Evolutionary conservation across 192 early-diverging fungal genomes (phyloP).

Genomic region (Jimgerdemannia flammicorona): DNA sequence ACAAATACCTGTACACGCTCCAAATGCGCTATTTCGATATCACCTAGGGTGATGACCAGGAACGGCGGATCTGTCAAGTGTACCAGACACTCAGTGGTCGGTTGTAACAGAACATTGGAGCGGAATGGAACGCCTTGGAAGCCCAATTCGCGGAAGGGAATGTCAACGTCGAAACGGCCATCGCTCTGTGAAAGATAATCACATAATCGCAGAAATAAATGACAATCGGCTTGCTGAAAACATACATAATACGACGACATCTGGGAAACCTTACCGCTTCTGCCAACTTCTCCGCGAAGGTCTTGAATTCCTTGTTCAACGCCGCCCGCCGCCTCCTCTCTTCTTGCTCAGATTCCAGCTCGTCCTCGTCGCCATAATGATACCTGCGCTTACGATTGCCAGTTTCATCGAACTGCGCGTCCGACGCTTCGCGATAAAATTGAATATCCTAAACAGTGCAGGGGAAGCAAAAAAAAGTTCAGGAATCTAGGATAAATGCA

Average conservation of each 20-base stretch:
- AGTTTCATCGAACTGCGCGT: conserved; percentile 95
- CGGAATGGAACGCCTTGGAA: conserved; percentile 93
- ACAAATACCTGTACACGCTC: conserved; percentile 79
- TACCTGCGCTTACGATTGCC: conserved; percentile 81
- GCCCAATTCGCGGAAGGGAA: conserved; percentile 88
- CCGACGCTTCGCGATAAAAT: conserved; percentile 96
- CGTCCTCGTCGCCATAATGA: conserved; percentile 98
- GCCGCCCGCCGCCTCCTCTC: conserved; percentile 78
- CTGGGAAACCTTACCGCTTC: conserved; percentile 50
- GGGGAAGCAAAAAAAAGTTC: not conserved
- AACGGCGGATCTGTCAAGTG: conserved; percentile 94
- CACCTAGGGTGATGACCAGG: conserved; percentile 83
- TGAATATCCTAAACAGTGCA: conserved; percentile 76
- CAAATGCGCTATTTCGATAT: conserved; percentile 93
- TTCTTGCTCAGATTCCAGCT: conserved; percentile 93
- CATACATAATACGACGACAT: not conserved
- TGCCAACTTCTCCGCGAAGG: conserved; percentile 88
- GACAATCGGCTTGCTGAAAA: not conserved
- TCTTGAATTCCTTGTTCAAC: conserved; percentile 92
- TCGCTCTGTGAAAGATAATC: conserved; percentile 52
- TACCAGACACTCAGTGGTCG: conserved; percentile 94
- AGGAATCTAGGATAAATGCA: not conserved
- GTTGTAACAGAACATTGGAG: conserved; percentile 90
- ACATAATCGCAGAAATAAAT: conserved; percentile 1
- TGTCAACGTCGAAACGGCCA: conserved; percentile 82